Evolutionary conservation across 108 stramenopile species (phyloP).

Genomic region (Cyclotella baltica): DNA sequence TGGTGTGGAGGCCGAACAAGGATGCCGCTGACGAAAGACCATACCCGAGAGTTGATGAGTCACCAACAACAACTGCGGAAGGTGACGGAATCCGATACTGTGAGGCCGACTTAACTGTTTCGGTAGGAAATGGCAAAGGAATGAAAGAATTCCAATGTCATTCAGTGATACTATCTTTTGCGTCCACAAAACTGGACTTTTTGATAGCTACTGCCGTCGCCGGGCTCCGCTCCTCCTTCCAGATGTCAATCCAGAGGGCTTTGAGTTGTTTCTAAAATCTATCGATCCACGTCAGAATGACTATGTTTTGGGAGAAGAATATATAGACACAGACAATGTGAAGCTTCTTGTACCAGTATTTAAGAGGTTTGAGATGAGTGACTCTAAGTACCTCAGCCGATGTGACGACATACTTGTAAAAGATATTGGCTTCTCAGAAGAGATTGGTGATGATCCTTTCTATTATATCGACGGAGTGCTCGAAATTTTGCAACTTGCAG

Average conservation of each 20-base stretch:
- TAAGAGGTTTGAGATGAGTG: background rate
- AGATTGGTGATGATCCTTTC: too few species aligned
- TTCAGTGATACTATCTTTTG: background rate
- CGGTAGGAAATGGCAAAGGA: background rate
- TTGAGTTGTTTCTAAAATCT: background rate
- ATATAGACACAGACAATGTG: background rate
- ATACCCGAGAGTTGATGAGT: background rate
- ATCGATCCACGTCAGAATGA: background rate
- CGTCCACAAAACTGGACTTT: conserved; percentile 7
- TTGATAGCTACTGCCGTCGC: too few species aligned
- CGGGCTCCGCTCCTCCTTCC: background rate
- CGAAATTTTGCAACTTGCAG: background rate
- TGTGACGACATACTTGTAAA: background rate
- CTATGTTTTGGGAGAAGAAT: background rate
- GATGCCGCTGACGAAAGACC: background rate
- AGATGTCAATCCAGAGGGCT: background rate
- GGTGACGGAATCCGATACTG: background rate
- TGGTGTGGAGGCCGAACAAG: too few species aligned
- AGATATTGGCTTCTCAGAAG: background rate
- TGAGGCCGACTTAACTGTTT: background rate
- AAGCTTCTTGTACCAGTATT: background rate
- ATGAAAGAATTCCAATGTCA: conserved; percentile 5
- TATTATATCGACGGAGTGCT: too few species aligned
- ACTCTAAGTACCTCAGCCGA: background rate
- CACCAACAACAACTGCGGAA: background rate